Evolutionary conservation across 2,329 filamentous ascomycete genomes (phyloP).

Genomic region (Neopestalotiopsis sp.): DNA sequence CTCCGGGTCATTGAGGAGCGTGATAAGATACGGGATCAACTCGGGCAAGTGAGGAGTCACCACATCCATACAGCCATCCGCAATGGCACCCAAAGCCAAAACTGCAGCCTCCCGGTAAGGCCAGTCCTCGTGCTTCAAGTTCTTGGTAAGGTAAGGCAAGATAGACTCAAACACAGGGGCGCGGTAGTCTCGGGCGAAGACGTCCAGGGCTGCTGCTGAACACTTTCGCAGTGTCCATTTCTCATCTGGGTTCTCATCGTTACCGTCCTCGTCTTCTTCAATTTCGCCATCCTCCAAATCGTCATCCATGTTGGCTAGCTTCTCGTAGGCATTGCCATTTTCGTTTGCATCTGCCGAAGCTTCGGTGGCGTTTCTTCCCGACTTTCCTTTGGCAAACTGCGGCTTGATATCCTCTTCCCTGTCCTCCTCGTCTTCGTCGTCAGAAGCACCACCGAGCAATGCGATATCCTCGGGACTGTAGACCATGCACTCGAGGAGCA

Average conservation of each 20-base stretch:
- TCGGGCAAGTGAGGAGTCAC: conserved; percentile 91
- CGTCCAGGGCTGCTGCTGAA: conserved; percentile 92
- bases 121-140: conserved; percentile 89
- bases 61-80: conserved; percentile 89
- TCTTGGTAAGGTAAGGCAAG: conserved; percentile 88
- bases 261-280: conserved; percentile 74
- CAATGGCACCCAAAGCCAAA: conserved; percentile 90
- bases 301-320: conserved; percentile 67
- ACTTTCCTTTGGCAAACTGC: conserved; percentile 76
- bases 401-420: conserved; percentile 90
- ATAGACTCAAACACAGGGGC: conserved; percentile 89
- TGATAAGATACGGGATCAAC: conserved; percentile 87
- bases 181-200: conserved; percentile 90
- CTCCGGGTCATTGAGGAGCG: conserved; percentile 81
- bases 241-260: conserved; percentile 85
- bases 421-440: conserved; percentile 92
- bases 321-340: conserved; percentile 61
- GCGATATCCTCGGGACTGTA: conserved; percentile 94
- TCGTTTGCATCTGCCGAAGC: conserved; percentile 55
- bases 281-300: conserved; percentile 89
- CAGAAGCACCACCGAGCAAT: conserved; percentile 79
- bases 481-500: conserved; percentile 92
- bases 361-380: conserved; percentile 60
- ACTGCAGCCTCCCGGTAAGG: conserved; percentile 92
- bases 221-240: conserved; percentile 96